These are phyloP conservation scores for Tricholoma matsutake DNA, from an alignment of 768 basidiomycete genomes.

Conservation along the genomic window DNA sequence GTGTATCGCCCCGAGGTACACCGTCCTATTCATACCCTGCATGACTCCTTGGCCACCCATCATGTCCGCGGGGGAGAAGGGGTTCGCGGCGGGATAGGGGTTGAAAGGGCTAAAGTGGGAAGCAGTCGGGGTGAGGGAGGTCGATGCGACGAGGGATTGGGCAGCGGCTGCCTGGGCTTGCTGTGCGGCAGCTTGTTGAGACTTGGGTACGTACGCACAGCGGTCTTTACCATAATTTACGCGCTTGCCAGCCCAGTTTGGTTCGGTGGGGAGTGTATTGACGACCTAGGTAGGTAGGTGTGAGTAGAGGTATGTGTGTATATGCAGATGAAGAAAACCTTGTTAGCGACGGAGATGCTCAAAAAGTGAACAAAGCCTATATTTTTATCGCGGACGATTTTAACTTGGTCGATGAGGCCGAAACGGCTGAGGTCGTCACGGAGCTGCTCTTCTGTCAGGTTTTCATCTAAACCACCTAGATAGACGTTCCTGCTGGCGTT, in stretches of 20 bases:
- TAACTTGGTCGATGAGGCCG: constrained; percentile 97
- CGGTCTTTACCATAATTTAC: constrained; percentile 99
- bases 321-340: too few species aligned
- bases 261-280: constrained; percentile 86
- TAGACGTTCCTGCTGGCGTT: constrained; percentile 97
- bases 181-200: constrained; percentile 85
- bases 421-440: constrained; percentile 90
- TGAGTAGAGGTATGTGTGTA: too few species aligned
- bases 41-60: constrained; percentile 28
- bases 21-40: constrained; percentile 80
- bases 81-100: constrained; percentile 39
- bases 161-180: constrained; percentile 87
- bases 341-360: constrained; percentile 90
- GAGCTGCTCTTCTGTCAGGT: constrained; percentile 86
- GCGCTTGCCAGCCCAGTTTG: constrained; percentile 91
- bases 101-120: constrained; percentile 43
- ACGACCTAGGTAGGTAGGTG: constrained; percentile 63
- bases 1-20: constrained; percentile 95
- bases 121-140: constrained; percentile 22
- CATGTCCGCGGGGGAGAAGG: constrained; percentile 48
- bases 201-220: constrained; percentile 96
- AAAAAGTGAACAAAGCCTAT: constrained; percentile 99
- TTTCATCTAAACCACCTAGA: constrained; percentile 89
- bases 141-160: constrained; percentile 65
- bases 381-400: constrained; percentile 98